Evolutionary conservation across 495 filamentous ascomycete genomes (phyloP).

Genomic region (Aspergillus bertholletiae): DNA sequence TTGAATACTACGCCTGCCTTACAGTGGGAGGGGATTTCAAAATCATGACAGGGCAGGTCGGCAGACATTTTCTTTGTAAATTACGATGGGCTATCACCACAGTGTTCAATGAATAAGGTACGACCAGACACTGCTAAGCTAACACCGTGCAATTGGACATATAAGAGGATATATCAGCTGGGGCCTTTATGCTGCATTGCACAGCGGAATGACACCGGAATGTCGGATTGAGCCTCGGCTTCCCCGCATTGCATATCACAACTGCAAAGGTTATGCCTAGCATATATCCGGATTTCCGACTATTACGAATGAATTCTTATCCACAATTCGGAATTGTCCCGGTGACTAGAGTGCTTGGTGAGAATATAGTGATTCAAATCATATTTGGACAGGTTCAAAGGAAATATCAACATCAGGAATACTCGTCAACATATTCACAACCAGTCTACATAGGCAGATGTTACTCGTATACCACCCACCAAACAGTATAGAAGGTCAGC

Average conservation of each 20-base stretch:
- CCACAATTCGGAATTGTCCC: too few relatives aligned
- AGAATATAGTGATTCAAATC: too few relatives aligned
- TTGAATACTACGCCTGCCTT: slow-evolving; percentile 54
- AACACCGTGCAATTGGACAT: too few relatives aligned
- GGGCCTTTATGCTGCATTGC: too few relatives aligned
- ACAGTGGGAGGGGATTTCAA: slow-evolving; percentile 48
- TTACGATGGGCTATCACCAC: too few relatives aligned
- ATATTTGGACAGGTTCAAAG: not conserved
- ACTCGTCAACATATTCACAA: not conserved
- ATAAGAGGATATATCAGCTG: too few relatives aligned
- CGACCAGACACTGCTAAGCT: too few relatives aligned
- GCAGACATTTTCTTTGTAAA: slow-evolving; percentile 1
- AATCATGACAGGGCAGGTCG: not conserved
- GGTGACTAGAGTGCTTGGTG: too few relatives aligned
- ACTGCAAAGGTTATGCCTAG: not conserved
- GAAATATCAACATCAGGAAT: not conserved
- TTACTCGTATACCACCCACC: slow-evolving; percentile 34
- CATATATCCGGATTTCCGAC: not conserved
- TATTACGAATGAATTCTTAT: not conserved
- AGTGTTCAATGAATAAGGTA: too few relatives aligned
- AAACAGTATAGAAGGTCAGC: slow-evolving; percentile 23
- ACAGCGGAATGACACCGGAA: not conserved
- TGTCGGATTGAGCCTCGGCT: not conserved
- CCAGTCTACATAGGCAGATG: too few relatives aligned
- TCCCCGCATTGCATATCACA: not conserved